Conservation (phyloP, 306 rosid genomes). For the Trichosanthes truncata region DNA sequence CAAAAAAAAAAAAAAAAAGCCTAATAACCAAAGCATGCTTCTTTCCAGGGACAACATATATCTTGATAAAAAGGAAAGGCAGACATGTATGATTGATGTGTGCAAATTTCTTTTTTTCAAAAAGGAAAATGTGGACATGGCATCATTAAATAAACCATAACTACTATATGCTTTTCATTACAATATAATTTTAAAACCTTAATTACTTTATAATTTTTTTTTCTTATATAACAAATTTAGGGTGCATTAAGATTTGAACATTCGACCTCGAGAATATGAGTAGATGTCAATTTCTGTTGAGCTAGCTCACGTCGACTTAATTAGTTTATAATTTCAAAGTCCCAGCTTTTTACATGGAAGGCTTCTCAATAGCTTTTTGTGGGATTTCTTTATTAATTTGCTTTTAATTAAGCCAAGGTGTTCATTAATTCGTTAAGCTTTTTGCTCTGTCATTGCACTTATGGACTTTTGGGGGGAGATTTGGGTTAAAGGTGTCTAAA, state of each 20-base stretch:
- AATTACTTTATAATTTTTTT: conserved; percentile 17
- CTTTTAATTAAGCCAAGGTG: not conserved
- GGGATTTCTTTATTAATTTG: not conserved
- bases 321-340: not conserved
- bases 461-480: conserved; percentile 12
- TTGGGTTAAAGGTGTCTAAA: conserved; percentile 19
- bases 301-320: too few species aligned
- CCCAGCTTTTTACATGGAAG: conserved; percentile 27
- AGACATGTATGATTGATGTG: conserved; percentile 63
- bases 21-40: conserved; percentile 36
- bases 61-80: conserved; percentile 31
- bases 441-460: conserved; percentile 15
- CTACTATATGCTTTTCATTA: conserved; percentile 22
- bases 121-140: not conserved
- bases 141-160: not conserved
- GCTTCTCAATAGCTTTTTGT: conserved; percentile 21
- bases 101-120: not conserved
- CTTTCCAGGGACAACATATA: conserved; percentile 37
- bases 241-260: too few species aligned
- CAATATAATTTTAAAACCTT: conserved; percentile 23
- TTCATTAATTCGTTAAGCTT: not conserved
- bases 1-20: too few species aligned
- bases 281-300: too few species aligned
- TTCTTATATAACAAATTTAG: too few species aligned
- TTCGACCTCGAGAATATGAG: too few species aligned